Evolutionary conservation across 129 eudicot genomes (phyloP).

Genomic region (Helianthus tuberosus): DNA sequence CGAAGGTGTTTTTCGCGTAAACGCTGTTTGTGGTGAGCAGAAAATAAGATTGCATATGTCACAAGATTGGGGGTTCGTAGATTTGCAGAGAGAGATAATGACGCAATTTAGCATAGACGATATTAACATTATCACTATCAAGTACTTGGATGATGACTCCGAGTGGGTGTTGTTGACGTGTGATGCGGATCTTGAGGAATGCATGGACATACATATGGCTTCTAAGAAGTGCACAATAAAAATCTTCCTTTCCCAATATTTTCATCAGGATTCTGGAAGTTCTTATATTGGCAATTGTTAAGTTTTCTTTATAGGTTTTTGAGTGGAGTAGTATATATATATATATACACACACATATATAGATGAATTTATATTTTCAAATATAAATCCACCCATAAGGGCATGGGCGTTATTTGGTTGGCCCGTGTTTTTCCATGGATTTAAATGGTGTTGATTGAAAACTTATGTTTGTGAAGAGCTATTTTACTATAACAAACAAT

Average conservation of each 20-base stretch:
- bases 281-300: conserved; percentile 44
- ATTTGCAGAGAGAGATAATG: conserved; percentile 45
- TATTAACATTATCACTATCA: conserved; percentile 37
- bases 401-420: conserved; percentile 24
- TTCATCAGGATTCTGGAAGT: conserved; percentile 41
- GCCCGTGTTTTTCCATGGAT: conserved; percentile 28
- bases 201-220: conserved; percentile 53
- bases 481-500: conserved; percentile 18
- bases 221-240: conserved; percentile 46
- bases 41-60: conserved; percentile 47
- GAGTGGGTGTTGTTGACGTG: conserved; percentile 76
- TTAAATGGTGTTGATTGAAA: conserved; percentile 26
- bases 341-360: not conserved
- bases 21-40: conserved; percentile 52
- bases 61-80: conserved; percentile 41
- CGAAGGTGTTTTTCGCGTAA: conserved; percentile 39
- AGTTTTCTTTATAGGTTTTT: conserved; percentile 25
- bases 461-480: conserved; percentile 32
- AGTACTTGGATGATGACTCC: conserved; percentile 67
- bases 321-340: conserved; percentile 15
- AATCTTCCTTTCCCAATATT: conserved; percentile 40
- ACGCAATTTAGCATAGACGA: conserved; percentile 47
- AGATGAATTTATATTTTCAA: conserved; percentile 16
- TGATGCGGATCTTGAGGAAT: conserved; percentile 72
- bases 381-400: conserved; percentile 16